Percentiles rank a stretch among this genome's conserved stretches.
Conservation (phyloP, 1,284 basidiomycete genomes). For the Ceratobasidium sp. region DNA sequence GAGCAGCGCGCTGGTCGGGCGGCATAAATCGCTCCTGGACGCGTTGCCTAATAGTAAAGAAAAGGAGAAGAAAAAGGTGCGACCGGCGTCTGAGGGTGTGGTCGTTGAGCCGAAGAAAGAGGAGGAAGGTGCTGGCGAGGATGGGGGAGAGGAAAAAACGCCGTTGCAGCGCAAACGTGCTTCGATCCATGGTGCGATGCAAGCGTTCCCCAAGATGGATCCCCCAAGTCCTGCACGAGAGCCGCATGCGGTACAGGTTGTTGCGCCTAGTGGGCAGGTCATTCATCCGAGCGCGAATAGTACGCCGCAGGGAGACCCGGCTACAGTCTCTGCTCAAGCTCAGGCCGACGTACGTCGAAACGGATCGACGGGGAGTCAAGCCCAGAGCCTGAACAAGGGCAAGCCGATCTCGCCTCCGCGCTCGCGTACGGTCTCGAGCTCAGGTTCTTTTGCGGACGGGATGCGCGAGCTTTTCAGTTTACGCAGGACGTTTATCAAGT, state of each 20-base stretch:
- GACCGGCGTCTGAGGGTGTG: slow-evolving; percentile 8
- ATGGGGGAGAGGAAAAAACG: slow-evolving; percentile 24
- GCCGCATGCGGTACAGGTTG: slow-evolving; percentile 23
- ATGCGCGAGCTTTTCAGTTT: slow-evolving; percentile 29
- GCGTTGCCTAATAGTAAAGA: slow-evolving; percentile 9
- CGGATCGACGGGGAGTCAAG: slow-evolving; percentile 20
- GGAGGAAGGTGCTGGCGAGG: not conserved
- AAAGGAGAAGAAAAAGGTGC: slow-evolving; percentile 22
- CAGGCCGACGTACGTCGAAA: slow-evolving; percentile 5
- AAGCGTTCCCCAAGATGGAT: slow-evolving; percentile 27
- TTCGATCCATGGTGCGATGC: slow-evolving; percentile 42
- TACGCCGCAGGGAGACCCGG: not conserved
- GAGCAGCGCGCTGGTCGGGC: slow-evolving; percentile 35
- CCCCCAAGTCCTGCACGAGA: slow-evolving; percentile 24
- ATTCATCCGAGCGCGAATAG: not conserved
- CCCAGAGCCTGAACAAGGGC: not conserved
- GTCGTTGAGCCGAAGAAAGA: slow-evolving; percentile 7
- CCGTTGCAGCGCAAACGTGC: slow-evolving; percentile 44
- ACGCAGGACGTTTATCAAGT: slow-evolving; percentile 29
- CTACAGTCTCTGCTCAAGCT: slow-evolving; percentile 11
- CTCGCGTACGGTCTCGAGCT: slow-evolving; percentile 42
- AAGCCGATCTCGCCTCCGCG: slow-evolving; percentile 34
- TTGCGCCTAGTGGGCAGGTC: slow-evolving; percentile 14
- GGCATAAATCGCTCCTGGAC: slow-evolving; percentile 18
- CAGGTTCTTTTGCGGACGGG: slow-evolving; percentile 39